Evolutionary conservation across 768 basidiomycete genomes (phyloP), one percentile per base, ranked within the genome.

Genomic region (Royoungia palumana): DNA sequence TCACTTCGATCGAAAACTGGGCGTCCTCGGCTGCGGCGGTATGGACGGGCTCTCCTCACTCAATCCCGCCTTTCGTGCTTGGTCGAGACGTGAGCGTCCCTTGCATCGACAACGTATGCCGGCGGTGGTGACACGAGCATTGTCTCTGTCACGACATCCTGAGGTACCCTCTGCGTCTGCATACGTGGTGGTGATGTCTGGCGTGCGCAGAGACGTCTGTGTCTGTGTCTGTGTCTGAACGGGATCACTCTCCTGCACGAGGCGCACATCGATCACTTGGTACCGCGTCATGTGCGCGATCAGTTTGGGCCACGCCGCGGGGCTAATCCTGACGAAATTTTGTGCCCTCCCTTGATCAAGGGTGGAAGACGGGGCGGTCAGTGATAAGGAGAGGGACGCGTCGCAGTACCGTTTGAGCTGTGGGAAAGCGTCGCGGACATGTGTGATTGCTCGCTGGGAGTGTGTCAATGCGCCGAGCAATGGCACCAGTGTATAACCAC

Each of bases 351-450:
- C 67, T 65, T 68, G 13, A 14, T 32, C 14, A 13, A 11, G 30
- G 30, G 27, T 28, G 27, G 3, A 3, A 13, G 30, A 12, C 14
- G 71, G 58, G 2, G 65, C 55, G 5, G 70, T 68, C 14, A 77
- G 59, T 25, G 67, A 70, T 53, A 83, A 77, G 5, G 70, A 65
- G 6, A 83, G 73, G 2, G 72, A 70, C 2, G 73, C 63, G 25
- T 74, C 68, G 1, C 70, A 56, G 7, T 75, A 50, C 6, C 59
- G 47, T 7, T 54, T 59, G 22, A 82, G 74, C 35, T 57, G 69
- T 2, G 71, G 64, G 30, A 78, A 83, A 36, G 77, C 80, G 46
- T 75, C 70, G 34, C 74, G 72, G 5, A 77, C 80, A 32, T 75
- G 68, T 20, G 70, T 67, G 27, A 83, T 58, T 0, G 81, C 82